Evolutionary conservation across 2,329 filamentous ascomycete genomes (phyloP), one percentile per base, ranked within the genome.

Genomic region (Dothideomycetidae sp.): DNA sequence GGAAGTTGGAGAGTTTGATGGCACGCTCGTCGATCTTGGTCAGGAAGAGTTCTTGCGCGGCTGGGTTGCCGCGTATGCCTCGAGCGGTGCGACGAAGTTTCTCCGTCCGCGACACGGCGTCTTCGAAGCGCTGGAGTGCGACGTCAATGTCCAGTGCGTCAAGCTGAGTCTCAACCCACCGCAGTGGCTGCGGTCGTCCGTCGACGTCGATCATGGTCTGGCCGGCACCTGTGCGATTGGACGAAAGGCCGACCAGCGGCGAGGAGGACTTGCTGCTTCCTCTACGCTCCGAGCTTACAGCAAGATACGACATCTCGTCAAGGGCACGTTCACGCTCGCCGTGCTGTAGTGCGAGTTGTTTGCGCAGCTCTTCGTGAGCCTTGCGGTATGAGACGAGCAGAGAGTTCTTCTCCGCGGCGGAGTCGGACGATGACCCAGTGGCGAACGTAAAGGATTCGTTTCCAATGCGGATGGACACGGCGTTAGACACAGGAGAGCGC

Each of bases 101-200:
- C 57, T 96, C 90, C 1, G 94, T 80, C 18, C 78, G 74, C 4
- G 70, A 68, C 0, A 96, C 90, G 0, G 90, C 81, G 13, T 78
- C 72, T 50, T 94, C 85, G 46, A 93, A 90, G 29, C 74, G 72
- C 54, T 96, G 88, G 35, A 94, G 68, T 0, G 90, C 88, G 50
- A 98, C 86, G 50, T 93, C 80, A 49, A 96, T 96, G 52, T 98
- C 90, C 4, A 98, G 72, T 52, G 93, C 84, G 53, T 98, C 90
- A 57, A 98, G 81, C 59, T 96, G 84, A 36, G 77, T 75, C 56
- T 98, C 90, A 0, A 98, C 84, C 84, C 84, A 94, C 37, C 88
- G 81, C 32, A 98, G 70, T 54, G 90, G 94, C 54, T 96, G 84
- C 57, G 94, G 86, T 51, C 93, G 93, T 33, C 90, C 90, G 51